Conservation (phyloP, 106 monocot genomes). For the Xerophyta viscosa region DNA sequence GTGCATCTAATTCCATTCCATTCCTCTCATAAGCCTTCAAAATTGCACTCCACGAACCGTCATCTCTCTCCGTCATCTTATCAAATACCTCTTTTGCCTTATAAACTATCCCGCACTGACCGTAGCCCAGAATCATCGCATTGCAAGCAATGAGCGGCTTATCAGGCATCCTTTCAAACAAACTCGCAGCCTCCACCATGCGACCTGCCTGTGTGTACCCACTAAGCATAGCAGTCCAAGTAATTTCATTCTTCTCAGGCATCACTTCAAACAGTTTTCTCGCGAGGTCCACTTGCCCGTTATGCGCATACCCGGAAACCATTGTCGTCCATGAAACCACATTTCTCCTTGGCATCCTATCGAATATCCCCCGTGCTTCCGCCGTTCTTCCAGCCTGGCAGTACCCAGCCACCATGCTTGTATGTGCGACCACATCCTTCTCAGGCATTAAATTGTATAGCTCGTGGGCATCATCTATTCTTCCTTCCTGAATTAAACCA, state of each 20-base stretch:
- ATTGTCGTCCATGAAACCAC: conserved; percentile 82
- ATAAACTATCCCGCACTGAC: conserved; percentile 38
- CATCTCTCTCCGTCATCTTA: conserved; percentile 35
- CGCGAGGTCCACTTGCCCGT: conserved; percentile 49
- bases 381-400: conserved; percentile 37
- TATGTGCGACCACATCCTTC: conserved; percentile 59
- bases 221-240: conserved; percentile 84
- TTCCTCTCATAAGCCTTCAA: conserved; percentile 65
- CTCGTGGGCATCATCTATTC: conserved; percentile 47
- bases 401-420: conserved; percentile 63
- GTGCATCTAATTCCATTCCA: conserved; percentile 41
- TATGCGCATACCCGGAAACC: conserved; percentile 57
- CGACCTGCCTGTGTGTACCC: conserved; percentile 58
- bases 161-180: conserved; percentile 46
- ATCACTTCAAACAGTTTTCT: conserved; percentile 89
- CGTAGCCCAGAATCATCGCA: conserved; percentile 69
- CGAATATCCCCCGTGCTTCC: conserved; percentile 65
- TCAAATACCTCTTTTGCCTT: conserved; percentile 48
- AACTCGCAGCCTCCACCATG: conserved; percentile 32
- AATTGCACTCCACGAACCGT: conserved; percentile 69
- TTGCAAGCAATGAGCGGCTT: conserved; percentile 43
- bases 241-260: conserved; percentile 79
- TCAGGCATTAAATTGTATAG: conserved; percentile 65
- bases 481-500: conserved; percentile 35
- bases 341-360: conserved; percentile 58